phyloP scores from a whole-genome alignment of 495 filamentous ascomycete genomes.

The Xanthoparmelia taractica region DNA sequence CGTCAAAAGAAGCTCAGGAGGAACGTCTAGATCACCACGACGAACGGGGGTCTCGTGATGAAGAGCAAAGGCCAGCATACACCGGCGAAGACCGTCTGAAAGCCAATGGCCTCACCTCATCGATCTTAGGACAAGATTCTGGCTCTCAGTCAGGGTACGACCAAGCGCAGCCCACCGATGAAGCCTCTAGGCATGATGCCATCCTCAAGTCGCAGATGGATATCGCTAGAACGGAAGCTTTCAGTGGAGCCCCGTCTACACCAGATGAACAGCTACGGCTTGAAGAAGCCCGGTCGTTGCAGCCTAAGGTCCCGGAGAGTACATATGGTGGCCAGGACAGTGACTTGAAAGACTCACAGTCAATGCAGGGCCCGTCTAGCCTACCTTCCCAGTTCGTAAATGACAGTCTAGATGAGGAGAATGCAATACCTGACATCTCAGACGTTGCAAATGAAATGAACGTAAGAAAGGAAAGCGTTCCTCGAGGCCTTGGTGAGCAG shows the following conservation, averaged over 20 bases:
- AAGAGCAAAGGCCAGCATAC: not conserved
- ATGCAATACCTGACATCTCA: constrained; percentile 18
- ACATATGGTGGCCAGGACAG: not conserved
- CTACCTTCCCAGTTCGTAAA: constrained; percentile 12
- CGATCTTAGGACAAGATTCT: not conserved
- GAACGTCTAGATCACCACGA: constrained; percentile 27
- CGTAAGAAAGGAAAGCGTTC: not conserved
- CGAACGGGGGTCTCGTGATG: constrained; percentile 19
- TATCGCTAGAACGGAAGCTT: constrained; percentile 16
- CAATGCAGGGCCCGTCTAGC: constrained; percentile 2
- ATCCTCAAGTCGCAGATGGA: constrained; percentile 14
- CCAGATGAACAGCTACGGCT: constrained; percentile 44
- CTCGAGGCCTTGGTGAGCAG: constrained; percentile 3
- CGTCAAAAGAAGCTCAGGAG: constrained; percentile 32
- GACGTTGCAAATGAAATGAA: constrained; percentile 11
- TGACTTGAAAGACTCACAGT: not conserved
- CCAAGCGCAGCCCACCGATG: not conserved
- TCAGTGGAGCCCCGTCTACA: constrained; percentile 33
- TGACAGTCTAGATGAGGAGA: constrained; percentile 19
- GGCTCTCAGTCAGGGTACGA: not conserved
- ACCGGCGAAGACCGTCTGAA: not conserved
- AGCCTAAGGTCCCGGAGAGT: constrained; percentile 4
- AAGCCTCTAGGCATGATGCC: constrained; percentile 3
- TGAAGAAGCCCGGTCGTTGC: constrained; percentile 43
- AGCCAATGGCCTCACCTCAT: not conserved